Conservation (phyloP, 1,139 yeast species). For the Hansenula lynferdii region DNA sequence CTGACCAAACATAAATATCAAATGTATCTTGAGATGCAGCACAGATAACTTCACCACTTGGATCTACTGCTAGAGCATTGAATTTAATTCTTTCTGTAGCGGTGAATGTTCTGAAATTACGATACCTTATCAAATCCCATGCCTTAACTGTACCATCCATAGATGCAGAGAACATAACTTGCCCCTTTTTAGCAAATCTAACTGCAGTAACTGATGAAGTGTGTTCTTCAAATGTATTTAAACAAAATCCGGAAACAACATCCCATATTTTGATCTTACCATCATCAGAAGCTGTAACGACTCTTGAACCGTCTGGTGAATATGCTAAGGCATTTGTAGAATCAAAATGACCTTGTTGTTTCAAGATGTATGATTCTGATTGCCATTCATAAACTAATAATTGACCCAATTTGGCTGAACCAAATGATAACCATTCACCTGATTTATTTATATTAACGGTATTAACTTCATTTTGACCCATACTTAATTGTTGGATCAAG, state of each 20-base stretch:
- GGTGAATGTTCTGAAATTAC: slow-evolving; percentile 92
- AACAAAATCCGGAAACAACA: slow-evolving; percentile 84
- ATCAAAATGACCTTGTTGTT: slow-evolving; percentile 97
- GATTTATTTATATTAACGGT: slow-evolving; percentile 73
- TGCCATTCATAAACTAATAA: slow-evolving; percentile 98
- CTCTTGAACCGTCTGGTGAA: slow-evolving; percentile 91
- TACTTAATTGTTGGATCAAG: slow-evolving; percentile 78
- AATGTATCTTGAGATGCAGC: slow-evolving; percentile 92
- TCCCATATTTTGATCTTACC: slow-evolving; percentile 98
- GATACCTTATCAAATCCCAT: slow-evolving; percentile 89
- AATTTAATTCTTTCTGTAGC: slow-evolving; percentile 88
- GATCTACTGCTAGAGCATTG: slow-evolving; percentile 88
- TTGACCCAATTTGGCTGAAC: slow-evolving; percentile 90
- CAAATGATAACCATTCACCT: slow-evolving; percentile 98
- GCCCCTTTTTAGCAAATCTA: slow-evolving; percentile 80
- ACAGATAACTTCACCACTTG: slow-evolving; percentile 94
- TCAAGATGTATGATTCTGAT: slow-evolving; percentile 88
- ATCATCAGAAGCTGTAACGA: slow-evolving; percentile 94
- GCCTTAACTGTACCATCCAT: slow-evolving; percentile 97
- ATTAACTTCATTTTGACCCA: slow-evolving; percentile 89
- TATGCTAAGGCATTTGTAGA: slow-evolving; percentile 78
- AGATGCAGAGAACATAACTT: slow-evolving; percentile 85
- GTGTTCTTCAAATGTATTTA: slow-evolving; percentile 90
- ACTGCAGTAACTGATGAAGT: slow-evolving; percentile 85
- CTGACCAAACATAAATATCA: slow-evolving; percentile 95